Evolutionary conservation across 306 rosid species (phyloP).

Genomic region (Vigna angularis): DNA sequence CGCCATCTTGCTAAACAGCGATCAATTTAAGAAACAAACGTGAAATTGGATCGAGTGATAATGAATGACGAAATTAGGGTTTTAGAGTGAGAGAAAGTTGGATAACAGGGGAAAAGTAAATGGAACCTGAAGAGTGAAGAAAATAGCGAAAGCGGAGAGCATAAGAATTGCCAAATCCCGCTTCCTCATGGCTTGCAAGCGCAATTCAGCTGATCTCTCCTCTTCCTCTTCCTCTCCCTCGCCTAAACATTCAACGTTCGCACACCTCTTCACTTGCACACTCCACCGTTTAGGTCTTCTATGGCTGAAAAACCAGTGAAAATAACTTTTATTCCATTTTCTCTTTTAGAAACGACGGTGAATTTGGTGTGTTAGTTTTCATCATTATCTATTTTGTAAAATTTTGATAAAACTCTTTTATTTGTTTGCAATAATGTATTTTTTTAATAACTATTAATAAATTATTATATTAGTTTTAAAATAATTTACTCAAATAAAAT

Average conservation of each 20-base stretch:
- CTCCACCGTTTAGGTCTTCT: not conserved
- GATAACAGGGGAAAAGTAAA: not conserved
- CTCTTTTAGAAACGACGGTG: not conserved
- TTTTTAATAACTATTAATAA: too few relatives aligned
- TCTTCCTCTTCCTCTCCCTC: not conserved
- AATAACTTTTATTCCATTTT: not conserved
- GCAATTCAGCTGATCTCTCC: constrained; percentile 6
- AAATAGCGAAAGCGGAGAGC: constrained; percentile 97
- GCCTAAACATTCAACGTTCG: constrained; percentile 20
- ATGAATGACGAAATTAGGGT: constrained; percentile 40
- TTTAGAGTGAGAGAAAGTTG: constrained; percentile 8
- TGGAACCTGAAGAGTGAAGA: constrained; percentile 92
- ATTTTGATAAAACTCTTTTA: too few relatives aligned
- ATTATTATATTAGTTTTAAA: too few relatives aligned
- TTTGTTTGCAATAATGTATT: too few relatives aligned
- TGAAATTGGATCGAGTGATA: constrained; percentile 9
- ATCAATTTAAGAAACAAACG: constrained; percentile 16
- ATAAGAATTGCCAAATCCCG: constrained; percentile 98
- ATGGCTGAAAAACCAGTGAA: not conserved
- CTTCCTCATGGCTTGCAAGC: constrained; percentile 73
- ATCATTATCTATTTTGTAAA: too few relatives aligned
- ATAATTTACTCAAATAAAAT: too few relatives aligned
- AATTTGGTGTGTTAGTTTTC: too few relatives aligned
- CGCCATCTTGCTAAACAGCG: constrained; percentile 82
- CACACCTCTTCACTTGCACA: constrained; percentile 7